A percentile compares a stretch with the other conserved stretches of the same genome.
Conservation (phyloP, 257 asterid genomes). For the Solanum habrochaites region DNA sequence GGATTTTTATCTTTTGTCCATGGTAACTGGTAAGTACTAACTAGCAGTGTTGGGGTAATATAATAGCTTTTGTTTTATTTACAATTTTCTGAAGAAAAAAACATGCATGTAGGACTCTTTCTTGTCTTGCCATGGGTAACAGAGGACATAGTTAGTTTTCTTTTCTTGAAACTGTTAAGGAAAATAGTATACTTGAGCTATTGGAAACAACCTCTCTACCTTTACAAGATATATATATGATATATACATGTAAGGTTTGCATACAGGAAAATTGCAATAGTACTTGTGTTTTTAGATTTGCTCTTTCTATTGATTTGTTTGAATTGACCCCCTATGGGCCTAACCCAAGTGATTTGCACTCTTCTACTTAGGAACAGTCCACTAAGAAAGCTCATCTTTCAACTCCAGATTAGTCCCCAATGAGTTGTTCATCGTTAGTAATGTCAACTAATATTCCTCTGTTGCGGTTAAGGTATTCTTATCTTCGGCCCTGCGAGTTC, state of each 20-base stretch:
- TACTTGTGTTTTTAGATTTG: background rate
- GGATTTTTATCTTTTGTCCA: background rate
- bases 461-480: too few species aligned
- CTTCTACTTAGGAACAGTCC: background rate
- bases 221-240: background rate
- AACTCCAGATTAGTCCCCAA: background rate
- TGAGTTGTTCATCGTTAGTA: background rate
- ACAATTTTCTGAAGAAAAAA: background rate
- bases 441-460: background rate
- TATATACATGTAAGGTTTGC: background rate
- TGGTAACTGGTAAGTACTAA: background rate
- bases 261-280: background rate
- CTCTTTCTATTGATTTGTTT: background rate
- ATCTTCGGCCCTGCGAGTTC: background rate
- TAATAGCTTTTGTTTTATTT: background rate
- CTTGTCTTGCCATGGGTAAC: background rate
- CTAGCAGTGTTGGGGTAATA: background rate
- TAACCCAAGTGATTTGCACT: background rate
- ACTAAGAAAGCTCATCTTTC: background rate
- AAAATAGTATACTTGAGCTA: background rate
- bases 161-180: background rate
- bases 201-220: background rate
- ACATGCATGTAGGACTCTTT: background rate
- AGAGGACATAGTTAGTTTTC: background rate
- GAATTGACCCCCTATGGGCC: background rate